Base-by-base conservation (phyloP, 768 basidiomycete species). In the Leccinum pellstonianum region DNA sequence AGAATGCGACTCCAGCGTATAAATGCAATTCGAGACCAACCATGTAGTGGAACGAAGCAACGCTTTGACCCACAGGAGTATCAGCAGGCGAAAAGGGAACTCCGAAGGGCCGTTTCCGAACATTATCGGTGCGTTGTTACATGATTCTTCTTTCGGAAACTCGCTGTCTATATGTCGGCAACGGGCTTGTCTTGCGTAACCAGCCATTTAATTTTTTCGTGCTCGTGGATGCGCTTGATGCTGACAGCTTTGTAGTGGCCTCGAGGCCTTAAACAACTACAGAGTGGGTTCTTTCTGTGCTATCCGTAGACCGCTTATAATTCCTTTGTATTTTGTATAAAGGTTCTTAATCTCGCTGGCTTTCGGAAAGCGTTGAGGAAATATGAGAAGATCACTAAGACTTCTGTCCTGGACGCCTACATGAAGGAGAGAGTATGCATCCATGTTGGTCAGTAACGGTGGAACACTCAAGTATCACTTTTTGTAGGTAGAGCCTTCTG, bases 181-280 rank as follows among this genome's bases (percentile, higher is more conserved):
- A 31, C n/a, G 41, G 19, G 7, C 4, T 15, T 41, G 49, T 33
- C 21, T 54, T 41, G n/a, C 43, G 11, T 31, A 25, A 35, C 38
- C 27, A 31, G 3, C 6, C 17, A 38, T 51, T 41, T 43, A 17
- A 4, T 25, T 55, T 53, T 31, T 52, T 23, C 23, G n/a, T 19
- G 35, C 25, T 14, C 25, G 47, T 10, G 41, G 9, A 21, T 54
- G 31, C 43, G 1, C 4, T 29, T 15, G 47, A 58, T 59, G 17
- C 63, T 70, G 59, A 71, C 52, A 52, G 43, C 4, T 5, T 38
- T 41, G 41, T 66, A 90, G 93, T 17, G 88, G 83, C 10, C 77
- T 97, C 21, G 94, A 96, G 69, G 76, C 88, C 54, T 78, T 99
- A 61, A 91, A 93, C 65, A 93, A 93, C 68, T 99, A 96, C 73